Conservation (phyloP, 2,329 filamentous ascomycete species). For the Aspergillus fumigatiaffinis region DNA sequence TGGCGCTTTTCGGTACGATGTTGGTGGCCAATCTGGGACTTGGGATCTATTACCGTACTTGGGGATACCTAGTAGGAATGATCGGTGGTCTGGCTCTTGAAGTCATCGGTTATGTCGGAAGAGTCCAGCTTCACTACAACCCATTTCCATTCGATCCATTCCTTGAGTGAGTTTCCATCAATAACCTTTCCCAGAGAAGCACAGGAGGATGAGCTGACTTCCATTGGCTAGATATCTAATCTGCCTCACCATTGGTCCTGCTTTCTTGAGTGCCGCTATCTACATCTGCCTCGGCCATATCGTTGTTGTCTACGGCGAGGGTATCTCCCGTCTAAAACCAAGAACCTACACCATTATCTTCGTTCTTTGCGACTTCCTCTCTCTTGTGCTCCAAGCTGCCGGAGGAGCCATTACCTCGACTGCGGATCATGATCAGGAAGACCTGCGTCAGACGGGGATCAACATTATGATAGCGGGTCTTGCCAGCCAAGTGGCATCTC, state of each 20-base stretch:
- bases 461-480: conserved; percentile 65
- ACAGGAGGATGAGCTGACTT: not conserved
- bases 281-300: conserved; percentile 55
- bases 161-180: conserved; percentile 27
- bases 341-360: conserved; percentile 45
- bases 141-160: conserved; percentile 43
- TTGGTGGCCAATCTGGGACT: conserved; percentile 41
- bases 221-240: not conserved
- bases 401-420: conserved; percentile 34
- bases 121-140: conserved; percentile 54
- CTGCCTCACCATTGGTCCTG: not conserved
- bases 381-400: conserved; percentile 57
- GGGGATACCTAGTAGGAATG: conserved; percentile 52
- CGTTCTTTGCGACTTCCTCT: conserved; percentile 60
- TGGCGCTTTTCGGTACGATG: conserved; percentile 48
- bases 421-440: not conserved
- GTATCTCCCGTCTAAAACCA: conserved; percentile 30
- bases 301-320: conserved; percentile 31
- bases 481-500: conserved; percentile 56
- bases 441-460: conserved; percentile 39
- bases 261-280: conserved; percentile 45
- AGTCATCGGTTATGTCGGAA: conserved; percentile 57
- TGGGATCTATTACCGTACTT: conserved; percentile 44
- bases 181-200: not conserved
- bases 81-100: conserved; percentile 52